Conservation (phyloP, 352 stramenopile genomes). For the Peronosclerospora sorghi region DNA sequence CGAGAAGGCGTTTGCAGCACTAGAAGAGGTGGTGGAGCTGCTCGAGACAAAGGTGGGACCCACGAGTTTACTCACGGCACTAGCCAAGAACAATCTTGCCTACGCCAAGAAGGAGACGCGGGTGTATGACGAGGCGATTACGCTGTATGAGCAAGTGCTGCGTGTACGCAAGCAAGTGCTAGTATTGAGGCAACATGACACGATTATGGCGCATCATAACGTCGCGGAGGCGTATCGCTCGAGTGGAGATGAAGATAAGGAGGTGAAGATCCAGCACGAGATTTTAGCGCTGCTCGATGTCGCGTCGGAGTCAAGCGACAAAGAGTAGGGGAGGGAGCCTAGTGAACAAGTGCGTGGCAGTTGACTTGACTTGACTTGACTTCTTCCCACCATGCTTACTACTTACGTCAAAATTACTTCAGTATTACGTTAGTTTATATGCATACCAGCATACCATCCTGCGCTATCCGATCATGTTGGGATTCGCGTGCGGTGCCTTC, state of each 20-base stretch:
- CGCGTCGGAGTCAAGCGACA: constrained; percentile 21
- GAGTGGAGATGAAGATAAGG: constrained; percentile 67
- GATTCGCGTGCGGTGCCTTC: constrained; percentile 70
- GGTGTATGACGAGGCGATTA: constrained; percentile 53
- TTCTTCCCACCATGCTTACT: no score
- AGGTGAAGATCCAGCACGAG: constrained; percentile 63
- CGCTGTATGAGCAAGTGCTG: constrained; percentile 64
- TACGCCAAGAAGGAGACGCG: constrained; percentile 69
- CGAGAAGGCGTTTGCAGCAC: constrained; percentile 46
- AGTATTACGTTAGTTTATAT: constrained; percentile 18
- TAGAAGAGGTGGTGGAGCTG: constrained; percentile 46
- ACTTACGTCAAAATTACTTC: no score
- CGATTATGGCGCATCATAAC: constrained; percentile 77
- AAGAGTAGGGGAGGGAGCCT: constrained; percentile 8
- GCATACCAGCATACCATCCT: constrained; percentile 7
- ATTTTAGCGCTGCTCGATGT: constrained; percentile 69
- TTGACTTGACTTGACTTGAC: no score
- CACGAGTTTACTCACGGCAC: constrained; percentile 47
- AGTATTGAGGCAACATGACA: constrained; percentile 58
- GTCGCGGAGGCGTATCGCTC: constrained; percentile 66
- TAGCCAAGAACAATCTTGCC: constrained; percentile 79
- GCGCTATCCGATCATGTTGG: constrained; percentile 65
- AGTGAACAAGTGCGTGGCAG: neutral
- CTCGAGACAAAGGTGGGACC: constrained; percentile 51
- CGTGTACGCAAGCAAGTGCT: constrained; percentile 47